Evolutionary conservation across 2,329 filamentous ascomycete species (phyloP).

Genomic region (Onygenales sp.): DNA sequence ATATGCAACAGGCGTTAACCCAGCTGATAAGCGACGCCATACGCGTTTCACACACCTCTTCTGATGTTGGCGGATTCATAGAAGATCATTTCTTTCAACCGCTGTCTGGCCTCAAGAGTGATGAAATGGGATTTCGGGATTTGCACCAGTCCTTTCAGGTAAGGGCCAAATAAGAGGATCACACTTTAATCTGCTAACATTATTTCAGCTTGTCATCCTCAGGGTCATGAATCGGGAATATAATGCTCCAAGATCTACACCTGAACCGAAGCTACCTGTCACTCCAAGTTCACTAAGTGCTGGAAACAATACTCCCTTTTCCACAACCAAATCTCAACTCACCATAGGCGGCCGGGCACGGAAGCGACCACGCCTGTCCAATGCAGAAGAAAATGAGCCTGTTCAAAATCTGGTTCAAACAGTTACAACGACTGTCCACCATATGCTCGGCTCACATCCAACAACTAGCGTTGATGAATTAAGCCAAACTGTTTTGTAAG

Average conservation of each 20-base stretch:
- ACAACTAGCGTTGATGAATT: conserved; percentile 29
- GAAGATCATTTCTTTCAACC: conserved; percentile 19
- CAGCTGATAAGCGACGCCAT: conserved; percentile 20
- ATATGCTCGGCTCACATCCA: conserved; percentile 25
- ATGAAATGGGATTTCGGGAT: conserved; percentile 10
- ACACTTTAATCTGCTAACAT: conserved; percentile 2
- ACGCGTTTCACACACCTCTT: conserved; percentile 13
- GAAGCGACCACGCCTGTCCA: conserved; percentile 28
- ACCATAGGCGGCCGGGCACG: conserved; percentile 15
- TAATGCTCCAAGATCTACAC: background rate
- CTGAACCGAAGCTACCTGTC: background rate
- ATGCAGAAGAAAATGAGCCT: conserved; percentile 27
- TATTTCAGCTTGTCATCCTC: conserved; percentile 13
- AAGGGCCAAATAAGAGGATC: conserved; percentile 4
- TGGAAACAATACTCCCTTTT: background rate
- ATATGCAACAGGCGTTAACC: conserved; percentile 22
- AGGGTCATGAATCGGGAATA: conserved; percentile 9
- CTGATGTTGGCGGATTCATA: conserved; percentile 14
- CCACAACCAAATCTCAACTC: conserved; percentile 4
- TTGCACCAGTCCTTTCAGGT: conserved; percentile 26
- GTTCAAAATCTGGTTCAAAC: conserved; percentile 17
- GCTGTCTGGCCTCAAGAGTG: conserved; percentile 16
- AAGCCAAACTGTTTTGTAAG: conserved; percentile 42
- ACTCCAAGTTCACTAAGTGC: background rate
- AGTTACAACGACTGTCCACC: conserved; percentile 24